Base-by-base conservation (phyloP, 805 yeast species). In the Wickerhamomyces queroliae region DNA sequence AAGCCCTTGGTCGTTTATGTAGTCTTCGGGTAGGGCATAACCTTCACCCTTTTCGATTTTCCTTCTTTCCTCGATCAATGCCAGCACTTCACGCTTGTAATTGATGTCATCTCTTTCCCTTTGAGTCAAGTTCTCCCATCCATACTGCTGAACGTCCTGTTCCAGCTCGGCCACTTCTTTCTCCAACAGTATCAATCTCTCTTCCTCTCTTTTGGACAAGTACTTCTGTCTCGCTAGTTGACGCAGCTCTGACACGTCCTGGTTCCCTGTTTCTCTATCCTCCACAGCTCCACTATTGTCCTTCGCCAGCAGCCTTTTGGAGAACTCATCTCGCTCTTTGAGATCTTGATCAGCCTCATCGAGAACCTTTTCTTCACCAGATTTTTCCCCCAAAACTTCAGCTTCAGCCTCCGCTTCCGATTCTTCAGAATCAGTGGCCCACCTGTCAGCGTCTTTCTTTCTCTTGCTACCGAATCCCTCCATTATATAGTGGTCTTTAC, bases 11-110 rank as follows among this genome's bases (percentile, higher is more conserved):
- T 64, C 66, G 2, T 72, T 73, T n/a, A 70, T 44, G 44, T 72
- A 70, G 37, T 78, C 87, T 27, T 73, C 76, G 2, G 85, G 88
- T 15, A 82, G 46, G 17, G 63, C 56, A 45, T 78, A 83, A 6
- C 66, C 73, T 7, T 50, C 59, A 4, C 47, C 48, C 7, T 56
- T 59, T 8, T 62, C 58, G 5, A 61, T 18, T 1, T 40, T 64
- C 17, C 68, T 51, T 26, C 62, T 57, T 41, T 70, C 71, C 20
- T 63, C 51, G 15, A 74, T 65, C 23, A 76, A 53, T 2, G 63
- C 57, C 11, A 76, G 53, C 2, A 80, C 57, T 41, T 76, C 73
- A 29, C 74, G 65, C 43, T 80, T 79, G 43, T 70, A 60, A 17
- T 58, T 58, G 36, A 74, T 69, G 35, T 80, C 81, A n/a, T 66